Evolutionary conservation across 2,329 filamentous ascomycete genomes (phyloP).

Genomic region (Venturia oleaginea): DNA sequence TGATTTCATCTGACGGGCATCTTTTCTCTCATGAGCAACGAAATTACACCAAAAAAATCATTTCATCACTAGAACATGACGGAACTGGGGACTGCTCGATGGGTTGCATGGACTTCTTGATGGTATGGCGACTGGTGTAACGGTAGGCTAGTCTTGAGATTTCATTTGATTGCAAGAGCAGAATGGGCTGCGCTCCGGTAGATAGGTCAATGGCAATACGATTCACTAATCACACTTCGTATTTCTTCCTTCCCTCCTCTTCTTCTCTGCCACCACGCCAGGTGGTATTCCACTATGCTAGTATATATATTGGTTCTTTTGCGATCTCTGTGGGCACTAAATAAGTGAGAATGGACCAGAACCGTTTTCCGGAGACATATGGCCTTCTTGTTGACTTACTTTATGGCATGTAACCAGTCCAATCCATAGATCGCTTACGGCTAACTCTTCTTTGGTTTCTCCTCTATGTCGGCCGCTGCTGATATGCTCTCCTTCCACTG

Average conservation of each 20-base stretch:
- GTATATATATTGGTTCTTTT: background rate
- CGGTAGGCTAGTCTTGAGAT: background rate
- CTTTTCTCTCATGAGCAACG: background rate
- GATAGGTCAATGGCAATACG: background rate
- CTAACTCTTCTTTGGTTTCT: background rate
- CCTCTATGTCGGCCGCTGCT: background rate
- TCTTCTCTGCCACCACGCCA: background rate
- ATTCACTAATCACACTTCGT: background rate
- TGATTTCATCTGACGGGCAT: background rate
- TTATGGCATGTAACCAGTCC: background rate
- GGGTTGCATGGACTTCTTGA: background rate
- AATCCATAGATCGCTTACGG: background rate
- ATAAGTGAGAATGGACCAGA: background rate
- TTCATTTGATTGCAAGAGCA: background rate
- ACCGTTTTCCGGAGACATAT: background rate
- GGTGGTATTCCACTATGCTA: background rate
- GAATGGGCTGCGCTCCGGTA: background rate
- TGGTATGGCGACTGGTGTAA: background rate
- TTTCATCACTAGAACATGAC: background rate
- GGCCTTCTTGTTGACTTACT: background rate
- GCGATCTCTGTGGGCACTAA: background rate
- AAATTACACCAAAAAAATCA: background rate
- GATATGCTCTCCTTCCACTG: background rate
- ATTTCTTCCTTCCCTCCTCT: background rate
- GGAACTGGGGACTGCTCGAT: background rate